phyloP scores from a whole-genome alignment of 768 basidiomycete species.

The Kwoniella shandongensis region DNA sequence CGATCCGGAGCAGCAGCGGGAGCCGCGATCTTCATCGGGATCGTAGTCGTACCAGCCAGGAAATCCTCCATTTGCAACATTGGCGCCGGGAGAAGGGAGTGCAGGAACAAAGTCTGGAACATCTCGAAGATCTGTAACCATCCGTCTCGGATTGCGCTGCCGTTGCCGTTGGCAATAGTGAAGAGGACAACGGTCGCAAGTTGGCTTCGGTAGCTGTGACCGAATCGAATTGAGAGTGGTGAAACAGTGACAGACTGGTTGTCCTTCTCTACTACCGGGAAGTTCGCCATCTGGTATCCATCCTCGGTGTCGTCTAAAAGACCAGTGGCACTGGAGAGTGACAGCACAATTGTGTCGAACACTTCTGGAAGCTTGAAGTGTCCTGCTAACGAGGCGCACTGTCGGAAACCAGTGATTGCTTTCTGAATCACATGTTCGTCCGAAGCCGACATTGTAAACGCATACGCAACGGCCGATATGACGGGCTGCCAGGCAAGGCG shows the following conservation, averaged over 20 bases:
- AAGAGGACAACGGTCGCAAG: slow-evolving; percentile 95
- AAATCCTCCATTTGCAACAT: slow-evolving; percentile 99
- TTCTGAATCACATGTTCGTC: slow-evolving; percentile 96
- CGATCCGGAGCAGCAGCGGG: slow-evolving; percentile 61
- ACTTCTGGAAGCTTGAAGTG: slow-evolving; percentile 88
- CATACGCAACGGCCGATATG: slow-evolving; percentile 90
- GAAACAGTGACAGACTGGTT: slow-evolving; percentile 87
- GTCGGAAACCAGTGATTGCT: slow-evolving; percentile 91
- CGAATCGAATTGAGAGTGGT: slow-evolving; percentile 86
- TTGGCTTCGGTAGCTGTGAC: slow-evolving; percentile 91
- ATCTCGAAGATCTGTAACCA: slow-evolving; percentile 99
- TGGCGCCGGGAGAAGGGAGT: slow-evolving; percentile 81
- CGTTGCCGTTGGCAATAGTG: slow-evolving; percentile 95
- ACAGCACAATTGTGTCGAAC: slow-evolving; percentile 92
- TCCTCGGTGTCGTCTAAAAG: slow-evolving; percentile 70
- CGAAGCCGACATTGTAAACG: slow-evolving; percentile 85
- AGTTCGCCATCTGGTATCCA: slow-evolving; percentile 62
- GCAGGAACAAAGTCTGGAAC: slow-evolving; percentile 92
- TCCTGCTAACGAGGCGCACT: slow-evolving; percentile 89
- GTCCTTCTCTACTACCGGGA: slow-evolving; percentile 86
- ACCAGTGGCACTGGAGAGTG: slow-evolving; percentile 86
- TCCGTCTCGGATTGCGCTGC: slow-evolving; percentile 86
- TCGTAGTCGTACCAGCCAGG: slow-evolving; percentile 87
- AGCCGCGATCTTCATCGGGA: slow-evolving; percentile 77
- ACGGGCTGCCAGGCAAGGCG: slow-evolving; percentile 86